phyloP scores from a whole-genome alignment of 2,329 filamentous ascomycete species.

The Fusarium nisikadoi region DNA sequence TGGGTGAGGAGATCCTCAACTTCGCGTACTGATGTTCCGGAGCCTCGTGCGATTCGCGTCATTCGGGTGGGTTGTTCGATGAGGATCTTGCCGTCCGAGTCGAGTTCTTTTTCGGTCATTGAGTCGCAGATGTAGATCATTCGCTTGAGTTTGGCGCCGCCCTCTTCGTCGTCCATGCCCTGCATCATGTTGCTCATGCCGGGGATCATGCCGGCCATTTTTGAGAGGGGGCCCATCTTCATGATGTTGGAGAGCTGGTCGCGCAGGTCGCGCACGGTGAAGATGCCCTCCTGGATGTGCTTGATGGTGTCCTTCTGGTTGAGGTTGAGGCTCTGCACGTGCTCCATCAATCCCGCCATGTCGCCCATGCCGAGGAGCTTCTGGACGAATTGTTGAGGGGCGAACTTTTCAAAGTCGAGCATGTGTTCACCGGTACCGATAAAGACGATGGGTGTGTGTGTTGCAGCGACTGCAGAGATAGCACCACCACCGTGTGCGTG shows the following conservation, averaged over 20 bases:
- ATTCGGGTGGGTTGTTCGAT: conserved; percentile 92
- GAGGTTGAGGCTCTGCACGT: conserved; percentile 93
- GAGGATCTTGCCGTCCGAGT: conserved; percentile 94
- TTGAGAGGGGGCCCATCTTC: conserved; percentile 98
- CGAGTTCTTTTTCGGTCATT: conserved; percentile 96
- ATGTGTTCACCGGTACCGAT: conserved; percentile 98
- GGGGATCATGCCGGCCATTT: conserved; percentile 99
- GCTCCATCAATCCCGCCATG: conserved; percentile 93
- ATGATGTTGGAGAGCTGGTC: conserved; percentile 98
- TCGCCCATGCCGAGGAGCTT: conserved; percentile 98
- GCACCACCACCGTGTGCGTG: conserved; percentile 95
- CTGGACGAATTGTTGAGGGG: conserved; percentile 90
- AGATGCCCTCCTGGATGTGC: conserved; percentile 96
- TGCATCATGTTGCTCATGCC: conserved; percentile 94
- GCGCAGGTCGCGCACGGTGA: conserved; percentile 91
- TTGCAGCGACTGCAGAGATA: conserved; percentile 96
- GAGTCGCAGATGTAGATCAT: conserved; percentile 99
- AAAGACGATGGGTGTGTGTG: conserved; percentile 96
- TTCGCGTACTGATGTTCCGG: conserved; percentile 88
- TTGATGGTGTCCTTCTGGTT: conserved; percentile 99
- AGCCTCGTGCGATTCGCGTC: conserved; percentile 89
- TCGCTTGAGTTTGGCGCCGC: conserved; percentile 89
- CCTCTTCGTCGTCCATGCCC: conserved; percentile 96
- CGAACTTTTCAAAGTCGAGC: conserved; percentile 92
- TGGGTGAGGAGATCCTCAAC: conserved; percentile 98